Conservation (phyloP, 805 yeast species). For the Candida namnaoensis region DNA sequence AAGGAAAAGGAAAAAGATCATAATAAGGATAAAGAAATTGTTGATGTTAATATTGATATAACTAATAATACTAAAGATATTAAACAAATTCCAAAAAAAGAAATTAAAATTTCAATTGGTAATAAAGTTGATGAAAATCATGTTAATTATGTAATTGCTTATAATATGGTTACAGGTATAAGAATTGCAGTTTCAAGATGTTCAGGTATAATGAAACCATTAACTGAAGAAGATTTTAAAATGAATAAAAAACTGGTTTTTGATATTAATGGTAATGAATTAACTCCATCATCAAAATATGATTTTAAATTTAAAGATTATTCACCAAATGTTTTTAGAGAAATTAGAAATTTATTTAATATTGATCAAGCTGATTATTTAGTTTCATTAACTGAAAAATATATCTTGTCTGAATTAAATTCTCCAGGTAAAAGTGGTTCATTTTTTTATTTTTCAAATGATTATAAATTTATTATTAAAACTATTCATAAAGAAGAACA, state of each 20-base stretch:
- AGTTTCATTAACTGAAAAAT: slow-evolving; percentile 86
- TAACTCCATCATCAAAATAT: slow-evolving; percentile 89
- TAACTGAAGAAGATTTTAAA: slow-evolving; percentile 63
- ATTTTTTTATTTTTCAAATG: slow-evolving; percentile 90
- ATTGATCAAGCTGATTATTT: slow-evolving; percentile 95
- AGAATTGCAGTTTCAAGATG: slow-evolving; percentile 91
- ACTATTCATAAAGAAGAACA: slow-evolving; percentile 94
- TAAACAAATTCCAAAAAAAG: no score
- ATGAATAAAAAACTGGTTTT: slow-evolving; percentile 76
- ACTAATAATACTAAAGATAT: slow-evolving; percentile 1
- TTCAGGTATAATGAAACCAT: slow-evolving; percentile 72
- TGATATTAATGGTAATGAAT: slow-evolving; percentile 77
- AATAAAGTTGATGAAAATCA: slow-evolving; percentile 89
- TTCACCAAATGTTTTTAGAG: slow-evolving; percentile 89
- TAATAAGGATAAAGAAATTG: neutral
- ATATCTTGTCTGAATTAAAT: slow-evolving; percentile 82
- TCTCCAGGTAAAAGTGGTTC: slow-evolving; percentile 98
- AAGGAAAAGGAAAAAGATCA: neutral
- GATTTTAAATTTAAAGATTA: slow-evolving; percentile 97
- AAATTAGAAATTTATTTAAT: slow-evolving; percentile 69
- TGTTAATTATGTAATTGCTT: slow-evolving; percentile 87
- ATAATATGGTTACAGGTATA: slow-evolving; percentile 95
- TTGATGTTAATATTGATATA: slow-evolving; percentile 35
- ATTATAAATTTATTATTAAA: slow-evolving; percentile 88
- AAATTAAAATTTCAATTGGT: slow-evolving; percentile 48